Percentiles rank a stretch among this genome's conserved stretches.
phyloP scores from a whole-genome alignment of 805 yeast genomes.

The Millerozyma miso region DNA sequence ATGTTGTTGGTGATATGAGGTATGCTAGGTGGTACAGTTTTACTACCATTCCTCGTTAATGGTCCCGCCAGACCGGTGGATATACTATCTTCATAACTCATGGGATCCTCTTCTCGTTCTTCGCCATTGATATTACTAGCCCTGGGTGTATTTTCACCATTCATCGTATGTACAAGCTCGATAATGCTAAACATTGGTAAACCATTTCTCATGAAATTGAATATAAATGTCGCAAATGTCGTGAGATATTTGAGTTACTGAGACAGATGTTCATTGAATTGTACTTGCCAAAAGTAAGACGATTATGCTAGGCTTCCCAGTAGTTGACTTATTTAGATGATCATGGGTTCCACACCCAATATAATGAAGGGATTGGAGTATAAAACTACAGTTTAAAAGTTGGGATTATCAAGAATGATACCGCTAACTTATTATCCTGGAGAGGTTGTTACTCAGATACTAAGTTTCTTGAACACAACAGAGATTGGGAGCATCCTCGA shows the following conservation, averaged over 20 bases:
- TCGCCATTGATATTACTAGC: background rate
- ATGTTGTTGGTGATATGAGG: conserved; percentile 75
- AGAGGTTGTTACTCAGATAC: background rate
- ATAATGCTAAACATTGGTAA: too few relatives aligned
- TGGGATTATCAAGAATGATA: background rate
- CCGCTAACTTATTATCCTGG: background rate
- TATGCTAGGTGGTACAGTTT: conserved; percentile 27
- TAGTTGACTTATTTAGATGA: too few relatives aligned
- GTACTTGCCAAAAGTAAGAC: background rate
- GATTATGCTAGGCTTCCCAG: background rate
- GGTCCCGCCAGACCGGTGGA: background rate
- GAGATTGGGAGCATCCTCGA: background rate
- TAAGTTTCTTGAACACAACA: background rate
- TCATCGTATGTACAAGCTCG: background rate
- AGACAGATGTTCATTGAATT: too few relatives aligned
- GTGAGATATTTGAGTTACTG: too few relatives aligned
- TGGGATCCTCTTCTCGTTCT: background rate
- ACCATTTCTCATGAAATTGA: too few relatives aligned
- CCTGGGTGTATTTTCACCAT: background rate
- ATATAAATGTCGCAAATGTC: too few relatives aligned
- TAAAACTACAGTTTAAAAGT: too few relatives aligned
- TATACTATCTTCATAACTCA: background rate
- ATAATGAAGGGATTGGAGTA: too few relatives aligned
- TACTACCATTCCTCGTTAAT: conserved; percentile 1
- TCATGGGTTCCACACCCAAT: too few relatives aligned